Conservation (phyloP, 176 grass and related monocot species). For the Hyparrhenia diplandra region DNA sequence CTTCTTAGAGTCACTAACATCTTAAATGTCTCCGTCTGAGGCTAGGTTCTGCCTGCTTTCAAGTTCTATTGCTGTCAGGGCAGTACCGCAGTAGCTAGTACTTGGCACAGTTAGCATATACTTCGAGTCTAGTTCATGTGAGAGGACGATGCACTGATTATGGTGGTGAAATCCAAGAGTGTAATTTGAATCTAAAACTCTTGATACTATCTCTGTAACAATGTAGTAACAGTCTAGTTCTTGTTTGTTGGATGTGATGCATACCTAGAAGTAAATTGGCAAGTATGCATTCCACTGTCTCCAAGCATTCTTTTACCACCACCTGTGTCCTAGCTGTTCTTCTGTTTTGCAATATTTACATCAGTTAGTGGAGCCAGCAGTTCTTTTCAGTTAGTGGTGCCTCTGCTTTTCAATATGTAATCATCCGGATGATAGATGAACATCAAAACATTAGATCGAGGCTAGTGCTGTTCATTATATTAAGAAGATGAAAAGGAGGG, state of each 20-base stretch:
- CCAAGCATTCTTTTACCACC: not conserved
- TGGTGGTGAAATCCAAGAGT: not conserved
- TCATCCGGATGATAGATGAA: not conserved
- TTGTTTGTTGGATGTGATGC: not conserved
- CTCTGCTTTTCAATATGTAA: not conserved
- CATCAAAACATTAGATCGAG: not conserved
- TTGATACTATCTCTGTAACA: not conserved
- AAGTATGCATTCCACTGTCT: not conserved
- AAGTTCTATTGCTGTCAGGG: not conserved
- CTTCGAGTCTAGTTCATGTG: conserved; percentile 1
- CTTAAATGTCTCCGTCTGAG: not conserved
- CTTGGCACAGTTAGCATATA: not conserved
- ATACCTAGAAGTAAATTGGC: not conserved
- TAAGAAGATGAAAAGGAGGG: not conserved
- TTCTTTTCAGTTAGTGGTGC: not conserved
- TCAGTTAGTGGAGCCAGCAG: too few species aligned
- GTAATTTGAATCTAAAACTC: not conserved
- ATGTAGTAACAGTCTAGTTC: not conserved
- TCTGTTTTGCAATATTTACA: too few species aligned
- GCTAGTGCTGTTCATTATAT: not conserved
- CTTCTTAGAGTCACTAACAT: not conserved
- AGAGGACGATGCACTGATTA: not conserved
- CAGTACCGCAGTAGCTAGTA: not conserved
- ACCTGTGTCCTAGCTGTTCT: not conserved
- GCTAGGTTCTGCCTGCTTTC: not conserved